Evolutionary conservation across 2,329 filamentous ascomycete species (phyloP).

Genomic region (Cytospora piceicola): DNA sequence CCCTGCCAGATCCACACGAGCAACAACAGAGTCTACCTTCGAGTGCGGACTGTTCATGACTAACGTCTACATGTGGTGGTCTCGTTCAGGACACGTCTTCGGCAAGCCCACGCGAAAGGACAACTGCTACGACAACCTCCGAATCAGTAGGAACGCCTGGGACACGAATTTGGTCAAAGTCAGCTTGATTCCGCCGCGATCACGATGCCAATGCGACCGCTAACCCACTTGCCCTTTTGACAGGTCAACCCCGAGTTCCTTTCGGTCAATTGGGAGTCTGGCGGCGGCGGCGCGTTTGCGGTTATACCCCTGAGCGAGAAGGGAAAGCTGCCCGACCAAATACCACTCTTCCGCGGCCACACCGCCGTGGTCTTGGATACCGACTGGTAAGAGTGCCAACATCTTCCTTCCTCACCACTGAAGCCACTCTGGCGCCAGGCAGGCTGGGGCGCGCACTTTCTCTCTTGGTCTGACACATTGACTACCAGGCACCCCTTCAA

Average conservation of each 20-base stretch:
- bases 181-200: neutral
- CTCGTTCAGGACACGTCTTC: slow-evolving; percentile 84
- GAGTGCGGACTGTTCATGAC: slow-evolving; percentile 33
- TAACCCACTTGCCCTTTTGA: slow-evolving; percentile 32
- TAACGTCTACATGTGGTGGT: slow-evolving; percentile 30
- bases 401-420: neutral
- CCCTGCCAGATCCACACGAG: slow-evolving; percentile 33
- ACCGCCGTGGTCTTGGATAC: slow-evolving; percentile 95
- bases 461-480: slow-evolving; percentile 1
- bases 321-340: slow-evolving; percentile 87
- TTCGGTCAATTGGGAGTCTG: slow-evolving; percentile 97
- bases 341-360: slow-evolving; percentile 94
- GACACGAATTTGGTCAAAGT: slow-evolving; percentile 74
- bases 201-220: slow-evolving; percentile 16
- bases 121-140: slow-evolving; percentile 97
- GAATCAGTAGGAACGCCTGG: slow-evolving; percentile 98
- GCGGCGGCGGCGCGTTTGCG: slow-evolving; percentile 94
- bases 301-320: slow-evolving; percentile 90
- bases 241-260: slow-evolving; percentile 95
- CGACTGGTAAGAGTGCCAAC: slow-evolving; percentile 73
- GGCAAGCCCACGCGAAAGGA: slow-evolving; percentile 95
- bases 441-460: neutral
- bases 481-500: slow-evolving; percentile 86
- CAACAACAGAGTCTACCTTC: slow-evolving; percentile 21
- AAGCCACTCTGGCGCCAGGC: neutral